Evolutionary conservation across 345 rosid species (phyloP).

Genomic region (Camelina hispida): DNA sequence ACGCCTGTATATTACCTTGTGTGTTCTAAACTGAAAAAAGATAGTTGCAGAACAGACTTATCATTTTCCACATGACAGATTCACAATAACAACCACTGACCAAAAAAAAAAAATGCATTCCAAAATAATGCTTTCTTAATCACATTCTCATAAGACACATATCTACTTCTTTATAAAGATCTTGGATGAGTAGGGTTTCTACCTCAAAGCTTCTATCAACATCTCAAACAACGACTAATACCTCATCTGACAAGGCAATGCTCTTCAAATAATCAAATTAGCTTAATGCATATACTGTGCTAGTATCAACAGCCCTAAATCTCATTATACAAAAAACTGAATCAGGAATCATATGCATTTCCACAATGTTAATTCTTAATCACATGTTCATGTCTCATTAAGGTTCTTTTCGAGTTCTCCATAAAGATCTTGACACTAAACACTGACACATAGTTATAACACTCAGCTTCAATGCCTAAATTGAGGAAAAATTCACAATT

Average conservation of each 20-base stretch:
- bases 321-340: too few relatives aligned
- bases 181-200: neutral
- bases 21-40: slow-evolving; percentile 75
- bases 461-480: neutral
- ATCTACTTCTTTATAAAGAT: neutral
- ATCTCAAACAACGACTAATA: neutral
- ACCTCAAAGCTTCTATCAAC: neutral
- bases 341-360: too few relatives aligned
- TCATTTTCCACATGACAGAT: neutral
- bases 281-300: neutral
- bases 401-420: neutral
- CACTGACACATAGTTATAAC: neutral
- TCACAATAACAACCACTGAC: neutral
- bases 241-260: neutral
- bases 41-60: neutral
- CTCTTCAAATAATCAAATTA: neutral
- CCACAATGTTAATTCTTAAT: neutral
- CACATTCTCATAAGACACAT: neutral
- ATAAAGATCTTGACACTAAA: neutral
- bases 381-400: neutral
- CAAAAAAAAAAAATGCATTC: neutral
- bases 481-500: neutral
- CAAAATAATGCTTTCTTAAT: neutral
- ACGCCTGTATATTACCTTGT: slow-evolving; percentile 95
- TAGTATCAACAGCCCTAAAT: neutral